These are phyloP conservation scores for Daldinia loculata DNA, from an alignment of 495 filamentous ascomycete genomes.

Conservation along the genomic window DNA sequence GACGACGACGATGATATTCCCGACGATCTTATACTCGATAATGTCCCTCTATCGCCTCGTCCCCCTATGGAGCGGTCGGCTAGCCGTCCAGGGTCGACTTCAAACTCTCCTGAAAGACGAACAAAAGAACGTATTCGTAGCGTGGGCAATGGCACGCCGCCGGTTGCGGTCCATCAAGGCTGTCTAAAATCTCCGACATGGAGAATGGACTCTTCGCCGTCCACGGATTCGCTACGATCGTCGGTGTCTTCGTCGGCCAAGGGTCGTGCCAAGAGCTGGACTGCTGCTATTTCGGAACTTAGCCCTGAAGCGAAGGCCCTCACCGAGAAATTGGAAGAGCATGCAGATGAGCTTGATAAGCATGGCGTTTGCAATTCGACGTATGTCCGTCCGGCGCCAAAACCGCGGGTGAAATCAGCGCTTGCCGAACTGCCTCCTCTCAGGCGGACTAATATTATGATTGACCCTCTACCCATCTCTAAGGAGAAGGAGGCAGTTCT, in stretches of 20 bases:
- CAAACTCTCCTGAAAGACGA: slow-evolving; percentile 65
- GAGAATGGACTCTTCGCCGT: slow-evolving; percentile 50
- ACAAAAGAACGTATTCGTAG: slow-evolving; percentile 60
- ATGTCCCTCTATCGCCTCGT: slow-evolving; percentile 92
- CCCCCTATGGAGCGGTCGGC: slow-evolving; percentile 69
- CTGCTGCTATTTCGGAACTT: slow-evolving; percentile 76
- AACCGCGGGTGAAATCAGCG: slow-evolving; percentile 64
- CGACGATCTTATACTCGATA: slow-evolving; percentile 89
- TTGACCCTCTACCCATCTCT: slow-evolving; percentile 92
- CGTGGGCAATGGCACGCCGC: slow-evolving; percentile 63
- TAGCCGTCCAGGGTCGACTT: slow-evolving; percentile 60
- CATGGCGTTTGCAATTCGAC: slow-evolving; percentile 39
- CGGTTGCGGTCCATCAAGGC: slow-evolving; percentile 58
- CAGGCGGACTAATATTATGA: slow-evolving; percentile 89
- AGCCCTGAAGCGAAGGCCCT: slow-evolving; percentile 88
- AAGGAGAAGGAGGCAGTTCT: slow-evolving; percentile 96
- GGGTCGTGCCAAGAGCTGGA: slow-evolving; percentile 85
- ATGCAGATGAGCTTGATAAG: slow-evolving; percentile 72
- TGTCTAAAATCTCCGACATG: slow-evolving; percentile 58
- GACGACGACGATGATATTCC: slow-evolving; percentile 86
- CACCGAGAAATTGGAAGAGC: slow-evolving; percentile 87
- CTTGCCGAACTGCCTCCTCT: slow-evolving; percentile 79
- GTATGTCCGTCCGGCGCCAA: slow-evolving; percentile 47
- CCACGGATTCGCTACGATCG: slow-evolving; percentile 34
- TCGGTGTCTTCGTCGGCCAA: slow-evolving; percentile 47